Percentiles rank a stretch among this genome's conserved stretches.
Evolutionary conservation across 148 eudicot genomes (phyloP).

Genomic region (Vaccinium macrocarpon): DNA sequence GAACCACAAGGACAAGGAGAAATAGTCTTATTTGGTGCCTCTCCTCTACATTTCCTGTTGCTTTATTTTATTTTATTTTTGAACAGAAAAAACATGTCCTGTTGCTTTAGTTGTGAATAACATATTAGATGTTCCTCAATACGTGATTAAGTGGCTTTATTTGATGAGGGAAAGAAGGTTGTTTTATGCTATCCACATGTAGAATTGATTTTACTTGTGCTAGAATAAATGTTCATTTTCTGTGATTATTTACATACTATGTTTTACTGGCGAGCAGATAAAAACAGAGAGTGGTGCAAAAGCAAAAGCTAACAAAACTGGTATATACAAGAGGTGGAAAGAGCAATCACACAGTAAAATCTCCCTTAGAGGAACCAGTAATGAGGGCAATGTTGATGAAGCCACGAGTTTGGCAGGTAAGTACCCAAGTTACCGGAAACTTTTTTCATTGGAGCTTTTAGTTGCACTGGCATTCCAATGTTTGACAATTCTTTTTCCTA

Average conservation of each 20-base stretch:
- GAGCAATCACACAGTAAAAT: slow-evolving; percentile 66
- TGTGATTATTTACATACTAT: background rate
- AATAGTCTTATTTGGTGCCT: background rate
- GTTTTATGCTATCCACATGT: background rate
- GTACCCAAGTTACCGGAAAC: background rate
- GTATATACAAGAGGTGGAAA: slow-evolving; percentile 90
- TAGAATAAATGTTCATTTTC: background rate
- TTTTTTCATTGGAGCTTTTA: background rate
- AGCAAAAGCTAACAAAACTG: slow-evolving; percentile 66
- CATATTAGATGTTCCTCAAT: background rate
- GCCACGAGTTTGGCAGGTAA: slow-evolving; percentile 50
- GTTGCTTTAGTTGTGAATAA: slow-evolving; percentile 1
- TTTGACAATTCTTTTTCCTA: background rate
- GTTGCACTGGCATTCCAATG: background rate
- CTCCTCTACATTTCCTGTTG: background rate
- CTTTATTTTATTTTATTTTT: background rate
- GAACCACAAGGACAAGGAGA: background rate
- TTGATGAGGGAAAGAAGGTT: background rate
- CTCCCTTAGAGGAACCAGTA: slow-evolving; percentile 36
- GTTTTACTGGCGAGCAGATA: slow-evolving; percentile 41
- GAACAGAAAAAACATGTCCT: background rate
- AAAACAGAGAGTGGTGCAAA: slow-evolving; percentile 84
- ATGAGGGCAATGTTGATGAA: slow-evolving; percentile 41
- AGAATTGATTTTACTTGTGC: background rate
- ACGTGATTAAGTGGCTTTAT: background rate